phyloP scores from a whole-genome alignment of 2,329 filamentous ascomycete genomes.

The Pseudocercospora fuligena region DNA sequence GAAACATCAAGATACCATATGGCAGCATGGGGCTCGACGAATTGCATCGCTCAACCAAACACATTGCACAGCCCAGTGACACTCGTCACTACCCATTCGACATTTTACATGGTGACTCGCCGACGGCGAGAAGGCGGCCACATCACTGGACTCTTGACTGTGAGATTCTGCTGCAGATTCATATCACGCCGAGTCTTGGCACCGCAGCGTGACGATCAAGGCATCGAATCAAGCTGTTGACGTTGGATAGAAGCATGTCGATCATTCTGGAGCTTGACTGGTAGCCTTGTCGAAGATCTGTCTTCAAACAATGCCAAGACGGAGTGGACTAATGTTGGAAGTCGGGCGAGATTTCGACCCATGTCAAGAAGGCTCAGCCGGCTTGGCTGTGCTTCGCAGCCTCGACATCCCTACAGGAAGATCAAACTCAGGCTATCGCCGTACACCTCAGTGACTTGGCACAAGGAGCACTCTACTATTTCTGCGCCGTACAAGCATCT shows the following conservation, averaged over 20 bases:
- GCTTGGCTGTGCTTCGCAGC: background rate
- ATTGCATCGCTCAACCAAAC: background rate
- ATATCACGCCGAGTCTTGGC: background rate
- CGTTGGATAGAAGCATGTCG: background rate
- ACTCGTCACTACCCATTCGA: background rate
- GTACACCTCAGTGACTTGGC: background rate
- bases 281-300: background rate
- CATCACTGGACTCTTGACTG: background rate
- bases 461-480: background rate
- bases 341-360: background rate
- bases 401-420: background rate
- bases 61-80: background rate
- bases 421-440: background rate
- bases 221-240: background rate
- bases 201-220: background rate
- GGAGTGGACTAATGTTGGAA: background rate
- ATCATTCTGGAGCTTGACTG: background rate
- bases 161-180: background rate
- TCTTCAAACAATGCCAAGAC: slow-evolving; percentile 6
- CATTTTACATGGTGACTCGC: background rate
- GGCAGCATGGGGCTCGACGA: background rate
- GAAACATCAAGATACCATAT: background rate
- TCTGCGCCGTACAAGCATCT: background rate
- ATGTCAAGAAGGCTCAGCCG: slow-evolving; percentile 1
- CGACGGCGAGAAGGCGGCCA: background rate